A percentile compares a stretch with the other conserved stretches of the same genome.
Conservation (phyloP, 2,329 filamentous ascomycete species). For the Apiospora malaysiana region DNA sequence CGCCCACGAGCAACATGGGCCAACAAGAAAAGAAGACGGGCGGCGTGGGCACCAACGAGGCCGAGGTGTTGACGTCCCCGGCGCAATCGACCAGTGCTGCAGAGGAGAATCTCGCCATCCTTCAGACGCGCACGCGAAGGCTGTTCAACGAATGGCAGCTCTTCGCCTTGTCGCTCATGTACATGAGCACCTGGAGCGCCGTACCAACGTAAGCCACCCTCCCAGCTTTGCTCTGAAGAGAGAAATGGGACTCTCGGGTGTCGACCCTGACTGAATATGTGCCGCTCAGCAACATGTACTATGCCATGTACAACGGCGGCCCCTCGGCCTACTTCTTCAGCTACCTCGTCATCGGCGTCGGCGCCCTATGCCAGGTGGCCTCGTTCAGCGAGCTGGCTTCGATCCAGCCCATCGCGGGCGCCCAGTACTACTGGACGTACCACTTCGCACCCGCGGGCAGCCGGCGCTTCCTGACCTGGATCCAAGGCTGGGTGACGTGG, state of each 20-base stretch:
- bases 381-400: conserved; percentile 25
- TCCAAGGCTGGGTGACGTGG: conserved; percentile 26
- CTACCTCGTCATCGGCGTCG: conserved; percentile 24
- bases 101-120: conserved; percentile 3
- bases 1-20: neutral
- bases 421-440: conserved; percentile 27
- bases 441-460: conserved; percentile 21
- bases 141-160: conserved; percentile 24
- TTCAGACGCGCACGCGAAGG: conserved; percentile 24
- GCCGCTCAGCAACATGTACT: conserved; percentile 25
- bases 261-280: neutral
- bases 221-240: too few relatives aligned
- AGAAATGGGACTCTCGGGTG: neutral
- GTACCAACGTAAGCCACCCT: conserved; percentile 19
- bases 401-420: conserved; percentile 26
- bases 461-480: conserved; percentile 25
- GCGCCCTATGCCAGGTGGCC: conserved; percentile 22
- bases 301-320: conserved; percentile 25
- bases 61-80: neutral
- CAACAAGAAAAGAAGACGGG: neutral
- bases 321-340: conserved; percentile 24
- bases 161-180: conserved; percentile 26
- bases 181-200: conserved; percentile 25
- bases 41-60: neutral
- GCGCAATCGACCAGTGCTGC: neutral